Percentiles rank a stretch among this genome's conserved stretches.
These are phyloP conservation scores for Ephemerocybe angulata DNA, from an alignment of 768 basidiomycete species.

Conservation along the genomic window DNA sequence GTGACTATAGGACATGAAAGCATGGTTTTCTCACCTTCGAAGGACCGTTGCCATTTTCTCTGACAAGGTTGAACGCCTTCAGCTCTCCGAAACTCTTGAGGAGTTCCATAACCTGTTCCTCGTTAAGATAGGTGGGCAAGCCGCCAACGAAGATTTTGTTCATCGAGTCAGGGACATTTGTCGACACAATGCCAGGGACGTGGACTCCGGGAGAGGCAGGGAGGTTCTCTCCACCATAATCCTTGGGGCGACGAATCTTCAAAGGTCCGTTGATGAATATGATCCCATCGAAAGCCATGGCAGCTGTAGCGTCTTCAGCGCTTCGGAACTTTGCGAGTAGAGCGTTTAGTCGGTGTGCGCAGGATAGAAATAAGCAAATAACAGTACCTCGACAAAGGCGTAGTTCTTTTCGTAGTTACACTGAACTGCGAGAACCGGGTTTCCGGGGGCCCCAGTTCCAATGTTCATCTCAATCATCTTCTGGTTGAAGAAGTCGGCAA, in stretches of 20 bases:
- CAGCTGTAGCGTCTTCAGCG: constrained; percentile 92
- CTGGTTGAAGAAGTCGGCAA: constrained; percentile 91
- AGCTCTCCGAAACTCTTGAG: constrained; percentile 97
- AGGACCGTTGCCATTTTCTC: constrained; percentile 83
- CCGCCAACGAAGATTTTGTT: constrained; percentile 99
- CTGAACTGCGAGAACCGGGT: constrained; percentile 89
- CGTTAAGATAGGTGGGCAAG: constrained; percentile 90
- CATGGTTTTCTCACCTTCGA: constrained; percentile 65
- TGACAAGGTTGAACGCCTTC: constrained; percentile 96
- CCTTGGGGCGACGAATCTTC: constrained; percentile 96
- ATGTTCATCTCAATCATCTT: constrained; percentile 94
- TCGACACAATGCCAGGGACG: constrained; percentile 93
- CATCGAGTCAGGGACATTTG: constrained; percentile 93
- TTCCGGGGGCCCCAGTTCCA: constrained; percentile 79
- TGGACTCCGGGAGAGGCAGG: constrained; percentile 58
- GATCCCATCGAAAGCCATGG: constrained; percentile 96
- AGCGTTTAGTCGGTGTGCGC: not conserved
- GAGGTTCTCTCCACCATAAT: constrained; percentile 82
- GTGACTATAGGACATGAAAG: not conserved
- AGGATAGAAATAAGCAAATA: constrained; percentile 16
- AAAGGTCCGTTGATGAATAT: constrained; percentile 94
- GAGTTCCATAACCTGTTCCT: constrained; percentile 97
- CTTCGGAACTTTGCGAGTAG: constrained; percentile 76
- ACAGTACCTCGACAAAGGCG: constrained; percentile 97
- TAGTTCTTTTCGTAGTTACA: constrained; percentile 99